A percentile compares a stretch with the other conserved stretches of the same genome.
Evolutionary conservation across 768 basidiomycete species (phyloP).

Genomic region (Daedaleopsis nitida): DNA sequence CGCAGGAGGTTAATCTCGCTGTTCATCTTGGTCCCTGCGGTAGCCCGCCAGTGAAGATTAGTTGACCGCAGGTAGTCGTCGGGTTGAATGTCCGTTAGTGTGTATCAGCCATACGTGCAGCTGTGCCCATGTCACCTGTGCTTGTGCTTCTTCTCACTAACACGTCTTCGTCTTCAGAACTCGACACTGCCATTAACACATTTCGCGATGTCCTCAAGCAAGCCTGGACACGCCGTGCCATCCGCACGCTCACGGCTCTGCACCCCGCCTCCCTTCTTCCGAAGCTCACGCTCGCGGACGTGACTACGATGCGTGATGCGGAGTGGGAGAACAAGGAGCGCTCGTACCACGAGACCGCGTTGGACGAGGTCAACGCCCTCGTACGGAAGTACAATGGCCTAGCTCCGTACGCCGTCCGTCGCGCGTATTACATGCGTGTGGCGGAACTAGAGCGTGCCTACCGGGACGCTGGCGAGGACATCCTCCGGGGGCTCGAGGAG

Average conservation of each 20-base stretch:
- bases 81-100: no score
- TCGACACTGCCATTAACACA: conserved; percentile 59
- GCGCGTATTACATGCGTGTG: conserved; percentile 56
- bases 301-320: conserved; percentile 54
- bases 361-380: conserved; percentile 72
- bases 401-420: conserved; percentile 78
- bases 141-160: background rate
- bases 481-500: conserved; percentile 44
- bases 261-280: conserved; percentile 44
- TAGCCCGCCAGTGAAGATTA: no score
- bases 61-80: no score
- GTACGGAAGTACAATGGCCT: conserved; percentile 80
- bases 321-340: conserved; percentile 73
- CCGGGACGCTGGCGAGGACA: conserved; percentile 51
- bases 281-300: conserved; percentile 35
- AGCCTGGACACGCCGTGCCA: conserved; percentile 75
- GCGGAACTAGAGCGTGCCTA: conserved; percentile 61
- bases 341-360: conserved; percentile 66
- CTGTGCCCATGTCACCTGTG: background rate
- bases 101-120: no score
- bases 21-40: no score
- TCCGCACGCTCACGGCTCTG: conserved; percentile 57
- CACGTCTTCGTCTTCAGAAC: conserved; percentile 43
- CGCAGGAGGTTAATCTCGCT: no score
- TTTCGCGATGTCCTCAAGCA: conserved; percentile 68